phyloP scores from a whole-genome alignment of 1,284 basidiomycete species.

The Melampsora americana region DNA sequence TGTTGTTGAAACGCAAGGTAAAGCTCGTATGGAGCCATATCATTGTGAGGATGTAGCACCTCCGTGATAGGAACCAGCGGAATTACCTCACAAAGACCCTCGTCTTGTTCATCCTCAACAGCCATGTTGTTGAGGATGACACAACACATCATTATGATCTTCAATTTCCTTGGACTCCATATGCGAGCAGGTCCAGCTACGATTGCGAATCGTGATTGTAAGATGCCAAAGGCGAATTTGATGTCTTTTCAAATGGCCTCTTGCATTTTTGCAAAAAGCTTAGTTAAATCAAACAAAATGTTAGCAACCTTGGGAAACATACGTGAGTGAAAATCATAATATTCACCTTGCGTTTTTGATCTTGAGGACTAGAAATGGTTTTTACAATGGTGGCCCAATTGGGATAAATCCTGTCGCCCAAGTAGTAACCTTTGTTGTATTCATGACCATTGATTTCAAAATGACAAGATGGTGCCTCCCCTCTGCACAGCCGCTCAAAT shows the following conservation, averaged over 20 bases:
- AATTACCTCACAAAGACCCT: too few species aligned
- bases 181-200: too few species aligned
- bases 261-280: not conserved
- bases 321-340: not conserved
- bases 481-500: not conserved
- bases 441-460: conserved; percentile 7
- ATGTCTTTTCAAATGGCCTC: not conserved
- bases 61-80: too few species aligned
- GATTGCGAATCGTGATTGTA: not conserved
- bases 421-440: conserved; percentile 7
- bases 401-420: conserved; percentile 7
- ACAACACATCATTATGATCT: not conserved
- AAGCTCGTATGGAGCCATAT: too few species aligned
- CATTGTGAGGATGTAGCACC: too few species aligned
- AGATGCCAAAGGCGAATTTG: not conserved
- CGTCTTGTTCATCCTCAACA: not conserved
- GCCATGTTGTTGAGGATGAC: not conserved
- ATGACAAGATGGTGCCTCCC: not conserved
- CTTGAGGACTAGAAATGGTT: too few species aligned
- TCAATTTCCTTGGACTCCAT: not conserved
- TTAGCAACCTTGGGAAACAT: not conserved
- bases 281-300: too few species aligned
- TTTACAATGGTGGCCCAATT: conserved; percentile 8
- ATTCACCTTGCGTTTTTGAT: not conserved
- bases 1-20: too few species aligned